Conservation (phyloP, 108 stramenopile genomes). For the Mediolabrus comicus region DNA sequence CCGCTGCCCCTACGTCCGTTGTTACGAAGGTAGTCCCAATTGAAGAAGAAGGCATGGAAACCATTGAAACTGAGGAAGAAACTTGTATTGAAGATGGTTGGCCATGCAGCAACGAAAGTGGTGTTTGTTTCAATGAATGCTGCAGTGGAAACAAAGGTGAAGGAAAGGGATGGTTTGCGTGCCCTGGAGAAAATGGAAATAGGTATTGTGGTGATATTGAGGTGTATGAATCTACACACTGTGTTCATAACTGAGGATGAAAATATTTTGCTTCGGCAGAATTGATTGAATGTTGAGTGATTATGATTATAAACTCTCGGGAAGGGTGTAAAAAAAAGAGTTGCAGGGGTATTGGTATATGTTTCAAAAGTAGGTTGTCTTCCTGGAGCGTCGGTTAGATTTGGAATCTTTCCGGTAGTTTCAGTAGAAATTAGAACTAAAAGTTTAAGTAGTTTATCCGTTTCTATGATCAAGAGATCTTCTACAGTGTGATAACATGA, state of each 20-base stretch:
- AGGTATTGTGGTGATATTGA: not conserved
- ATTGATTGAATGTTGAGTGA: no score
- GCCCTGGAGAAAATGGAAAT: not conserved
- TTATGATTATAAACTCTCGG: no score
- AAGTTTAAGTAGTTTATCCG: no score
- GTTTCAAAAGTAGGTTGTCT: no score
- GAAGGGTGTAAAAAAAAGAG: no score
- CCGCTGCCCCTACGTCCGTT: not conserved
- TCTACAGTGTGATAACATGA: slow-evolving; percentile 35
- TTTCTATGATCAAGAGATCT: no score
- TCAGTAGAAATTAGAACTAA: no score
- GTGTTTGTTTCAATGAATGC: not conserved
- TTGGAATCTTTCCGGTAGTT: no score
- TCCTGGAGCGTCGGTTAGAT: no score
- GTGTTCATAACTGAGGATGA: not conserved
- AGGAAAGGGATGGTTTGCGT: not conserved
- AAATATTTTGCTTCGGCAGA: no score
- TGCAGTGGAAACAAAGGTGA: not conserved
- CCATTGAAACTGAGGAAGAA: not conserved
- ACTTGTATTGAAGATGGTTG: not conserved
- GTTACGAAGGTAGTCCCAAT: not conserved
- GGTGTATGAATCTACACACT: not conserved
- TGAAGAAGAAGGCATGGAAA: not conserved
- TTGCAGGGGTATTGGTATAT: no score
- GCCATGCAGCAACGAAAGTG: not conserved